Evolutionary conservation across 441 rosid species (phyloP).

Genomic region (Kokia cookei): DNA sequence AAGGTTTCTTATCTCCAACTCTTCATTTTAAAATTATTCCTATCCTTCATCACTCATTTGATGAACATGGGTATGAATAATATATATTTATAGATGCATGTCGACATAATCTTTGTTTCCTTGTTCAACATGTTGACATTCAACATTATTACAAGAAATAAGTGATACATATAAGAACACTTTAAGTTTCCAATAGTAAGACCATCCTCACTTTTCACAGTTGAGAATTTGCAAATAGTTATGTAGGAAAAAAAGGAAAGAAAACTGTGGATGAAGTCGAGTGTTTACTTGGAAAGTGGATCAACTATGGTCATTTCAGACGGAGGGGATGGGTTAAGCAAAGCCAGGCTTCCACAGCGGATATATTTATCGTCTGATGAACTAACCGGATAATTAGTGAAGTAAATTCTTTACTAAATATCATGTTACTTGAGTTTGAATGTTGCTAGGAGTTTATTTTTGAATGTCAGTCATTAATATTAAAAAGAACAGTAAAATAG

Average conservation of each 20-base stretch:
- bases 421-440: no score
- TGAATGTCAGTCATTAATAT: no score
- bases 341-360: background rate
- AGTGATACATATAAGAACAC: background rate
- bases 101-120: constrained; percentile 9
- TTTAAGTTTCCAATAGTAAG: background rate
- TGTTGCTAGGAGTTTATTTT: no score
- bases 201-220: background rate
- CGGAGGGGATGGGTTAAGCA: background rate
- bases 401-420: no score
- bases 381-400: no score
- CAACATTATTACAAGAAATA: background rate
- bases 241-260: no score
- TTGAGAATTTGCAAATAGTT: background rate
- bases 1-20: background rate
- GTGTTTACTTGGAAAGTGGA: background rate
- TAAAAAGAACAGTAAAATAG: no score
- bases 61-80: no score
- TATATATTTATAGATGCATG: constrained; percentile 1
- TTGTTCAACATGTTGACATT: background rate
- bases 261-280: no score
- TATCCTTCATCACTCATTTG: no score
- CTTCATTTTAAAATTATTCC: no score
- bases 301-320: background rate
- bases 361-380: background rate